phyloP scores from a whole-genome alignment of 257 asterid species.

The Primulina tabacum region DNA sequence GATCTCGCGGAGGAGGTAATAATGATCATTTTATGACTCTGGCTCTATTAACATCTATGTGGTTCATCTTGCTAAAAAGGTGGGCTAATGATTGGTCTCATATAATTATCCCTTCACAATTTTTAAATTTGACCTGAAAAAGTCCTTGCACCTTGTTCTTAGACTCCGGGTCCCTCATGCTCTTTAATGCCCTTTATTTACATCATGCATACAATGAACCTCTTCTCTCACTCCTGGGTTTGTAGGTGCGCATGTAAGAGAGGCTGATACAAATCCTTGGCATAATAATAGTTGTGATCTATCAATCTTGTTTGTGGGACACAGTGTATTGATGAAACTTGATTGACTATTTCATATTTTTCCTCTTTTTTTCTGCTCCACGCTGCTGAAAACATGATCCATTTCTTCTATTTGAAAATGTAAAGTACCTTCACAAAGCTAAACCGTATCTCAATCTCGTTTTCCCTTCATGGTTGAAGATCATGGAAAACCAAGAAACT shows the following conservation, averaged over 20 bases:
- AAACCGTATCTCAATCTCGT: constrained; percentile 18
- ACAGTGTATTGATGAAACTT: neutral
- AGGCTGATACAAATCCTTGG: constrained; percentile 3
- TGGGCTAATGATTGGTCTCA: neutral
- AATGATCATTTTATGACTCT: constrained; percentile 19
- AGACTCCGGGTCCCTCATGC: too few relatives aligned
- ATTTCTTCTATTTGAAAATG: constrained; percentile 4
- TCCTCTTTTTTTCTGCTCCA: neutral
- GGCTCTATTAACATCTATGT: constrained; percentile 5
- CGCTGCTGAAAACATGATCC: neutral
- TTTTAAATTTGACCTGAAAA: neutral
- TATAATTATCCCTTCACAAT: neutral
- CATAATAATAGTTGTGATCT: neutral
- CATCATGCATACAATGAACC: too few relatives aligned
- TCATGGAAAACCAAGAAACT: constrained; percentile 30
- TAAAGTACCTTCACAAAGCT: constrained; percentile 25
- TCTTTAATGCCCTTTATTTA: too few relatives aligned
- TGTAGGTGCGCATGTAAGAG: neutral
- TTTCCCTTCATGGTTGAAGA: constrained; percentile 31
- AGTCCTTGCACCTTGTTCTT: neutral
- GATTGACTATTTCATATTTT: neutral
- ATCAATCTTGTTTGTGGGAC: neutral
- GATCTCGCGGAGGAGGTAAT: constrained; percentile 45
- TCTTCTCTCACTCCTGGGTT: neutral
- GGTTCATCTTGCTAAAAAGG: neutral